phyloP scores from a whole-genome alignment of 768 basidiomycete genomes.

The Hericium erinaceus region DNA sequence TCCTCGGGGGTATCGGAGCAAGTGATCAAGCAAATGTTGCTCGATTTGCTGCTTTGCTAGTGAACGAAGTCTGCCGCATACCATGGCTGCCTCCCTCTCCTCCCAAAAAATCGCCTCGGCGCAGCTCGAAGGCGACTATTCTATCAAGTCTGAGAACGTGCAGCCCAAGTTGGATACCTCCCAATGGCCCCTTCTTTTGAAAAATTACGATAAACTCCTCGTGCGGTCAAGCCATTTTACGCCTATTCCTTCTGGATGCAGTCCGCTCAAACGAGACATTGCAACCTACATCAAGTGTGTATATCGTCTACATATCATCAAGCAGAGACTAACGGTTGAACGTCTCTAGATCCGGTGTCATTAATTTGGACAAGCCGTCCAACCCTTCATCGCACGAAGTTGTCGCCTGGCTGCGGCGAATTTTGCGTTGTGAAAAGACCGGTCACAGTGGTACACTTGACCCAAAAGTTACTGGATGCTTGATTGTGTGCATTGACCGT shows the following conservation, averaged over 20 bases:
- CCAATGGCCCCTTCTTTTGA: constrained; percentile 94
- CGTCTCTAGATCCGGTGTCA: constrained; percentile 77
- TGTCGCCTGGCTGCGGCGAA: constrained; percentile 97
- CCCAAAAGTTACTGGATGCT: constrained; percentile 97
- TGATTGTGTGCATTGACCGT: constrained; percentile 98
- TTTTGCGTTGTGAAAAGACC: constrained; percentile 93
- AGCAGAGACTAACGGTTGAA: no score
- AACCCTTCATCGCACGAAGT: constrained; percentile 99
- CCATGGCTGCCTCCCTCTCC: constrained; percentile 43
- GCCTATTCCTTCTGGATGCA: constrained; percentile 89
- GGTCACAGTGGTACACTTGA: constrained; percentile 98
- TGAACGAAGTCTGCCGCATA: not conserved
- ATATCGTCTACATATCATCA: not conserved
- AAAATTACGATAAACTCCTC: constrained; percentile 97
- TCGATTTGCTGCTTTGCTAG: no score
- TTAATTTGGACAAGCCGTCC: constrained; percentile 98
- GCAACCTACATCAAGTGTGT: constrained; percentile 79
- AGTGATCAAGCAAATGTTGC: no score
- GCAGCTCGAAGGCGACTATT: constrained; percentile 65
- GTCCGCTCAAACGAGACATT: constrained; percentile 93
- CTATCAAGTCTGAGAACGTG: constrained; percentile 71
- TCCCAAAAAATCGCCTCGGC: constrained; percentile 65
- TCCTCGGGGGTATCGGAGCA: no score
- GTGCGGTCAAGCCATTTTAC: constrained; percentile 96
- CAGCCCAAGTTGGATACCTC: constrained; percentile 86